Conservation (phyloP, 805 yeast species). For the Wilhelminamyces savonicus region DNA sequence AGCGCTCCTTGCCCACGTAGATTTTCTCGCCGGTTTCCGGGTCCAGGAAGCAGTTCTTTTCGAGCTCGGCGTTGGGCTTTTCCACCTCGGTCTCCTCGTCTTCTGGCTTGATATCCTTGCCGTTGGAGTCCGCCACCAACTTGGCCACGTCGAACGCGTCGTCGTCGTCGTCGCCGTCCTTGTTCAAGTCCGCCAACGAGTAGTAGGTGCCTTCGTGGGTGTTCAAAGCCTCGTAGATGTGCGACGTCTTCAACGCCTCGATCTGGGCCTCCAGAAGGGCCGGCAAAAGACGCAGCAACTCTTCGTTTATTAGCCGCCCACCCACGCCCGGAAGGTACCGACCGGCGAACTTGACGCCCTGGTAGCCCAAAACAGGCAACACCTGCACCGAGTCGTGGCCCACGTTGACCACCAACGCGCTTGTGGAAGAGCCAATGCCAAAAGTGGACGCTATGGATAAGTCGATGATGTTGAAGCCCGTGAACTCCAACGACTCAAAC, state of each 20-base stretch:
- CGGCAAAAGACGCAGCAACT: slow-evolving; percentile 51
- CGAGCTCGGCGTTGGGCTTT: slow-evolving; percentile 61
- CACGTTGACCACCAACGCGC: slow-evolving; percentile 71
- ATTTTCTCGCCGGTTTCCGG: slow-evolving; percentile 44
- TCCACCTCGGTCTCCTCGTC: slow-evolving; percentile 27
- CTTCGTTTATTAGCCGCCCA: slow-evolving; percentile 55
- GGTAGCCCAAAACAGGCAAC: slow-evolving; percentile 72
- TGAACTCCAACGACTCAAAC: slow-evolving; percentile 66
- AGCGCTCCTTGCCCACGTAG: slow-evolving; percentile 85
- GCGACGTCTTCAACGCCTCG: slow-evolving; percentile 67
- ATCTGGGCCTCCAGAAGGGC: slow-evolving; percentile 50
- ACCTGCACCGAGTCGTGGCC: slow-evolving; percentile 74
- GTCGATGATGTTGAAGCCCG: slow-evolving; percentile 68
- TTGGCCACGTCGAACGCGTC: slow-evolving; percentile 86
- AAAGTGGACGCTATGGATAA: slow-evolving; percentile 62
- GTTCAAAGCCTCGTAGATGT: slow-evolving; percentile 72
- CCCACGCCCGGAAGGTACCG: slow-evolving; percentile 48
- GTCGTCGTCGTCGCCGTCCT: slow-evolving; percentile 43
- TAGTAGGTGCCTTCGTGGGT: slow-evolving; percentile 63
- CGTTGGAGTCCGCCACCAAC: slow-evolving; percentile 71
- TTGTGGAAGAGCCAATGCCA: slow-evolving; percentile 63
- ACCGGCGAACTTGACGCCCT: slow-evolving; percentile 51
- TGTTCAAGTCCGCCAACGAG: slow-evolving; percentile 44
- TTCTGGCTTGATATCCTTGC: slow-evolving; percentile 7
- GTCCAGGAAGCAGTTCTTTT: slow-evolving; percentile 66